Evolutionary conservation across 2,329 filamentous ascomycete species (phyloP).

Genomic region (Tolypocladium endophyticum): DNA sequence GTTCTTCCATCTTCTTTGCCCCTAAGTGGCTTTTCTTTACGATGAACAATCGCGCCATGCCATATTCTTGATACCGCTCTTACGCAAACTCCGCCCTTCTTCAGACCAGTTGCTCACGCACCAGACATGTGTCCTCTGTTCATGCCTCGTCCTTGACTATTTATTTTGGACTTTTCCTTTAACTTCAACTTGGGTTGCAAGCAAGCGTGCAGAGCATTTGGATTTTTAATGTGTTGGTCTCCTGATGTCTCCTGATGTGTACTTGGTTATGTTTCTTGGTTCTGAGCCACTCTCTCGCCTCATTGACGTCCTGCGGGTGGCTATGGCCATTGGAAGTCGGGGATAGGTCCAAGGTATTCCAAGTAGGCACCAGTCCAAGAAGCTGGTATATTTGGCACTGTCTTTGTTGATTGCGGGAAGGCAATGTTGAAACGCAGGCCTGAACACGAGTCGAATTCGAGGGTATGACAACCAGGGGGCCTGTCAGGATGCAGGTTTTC

Average conservation of each 20-base stretch:
- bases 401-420: neutral
- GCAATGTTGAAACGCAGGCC: neutral
- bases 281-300: neutral
- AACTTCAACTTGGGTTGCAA: neutral
- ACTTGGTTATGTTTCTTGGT: neutral
- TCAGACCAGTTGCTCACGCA: constrained; percentile 4
- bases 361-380: neutral
- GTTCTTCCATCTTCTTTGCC: constrained; percentile 7
- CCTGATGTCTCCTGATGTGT: neutral
- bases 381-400: constrained; percentile 1
- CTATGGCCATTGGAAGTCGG: neutral
- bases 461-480: neutral
- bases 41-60: neutral
- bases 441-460: neutral
- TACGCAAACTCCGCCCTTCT: neutral
- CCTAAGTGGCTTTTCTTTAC: neutral
- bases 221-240: neutral
- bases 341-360: neutral
- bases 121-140: constrained; percentile 3
- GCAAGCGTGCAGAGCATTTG: constrained; percentile 4
- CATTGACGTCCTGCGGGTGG: neutral
- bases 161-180: constrained; percentile 5
- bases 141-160: neutral
- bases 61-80: neutral
- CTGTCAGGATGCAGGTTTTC: neutral